Evolutionary conservation across 257 asterid species (phyloP), one percentile per base, ranked within the genome.

Genomic region (Nicotiana tabacum): DNA sequence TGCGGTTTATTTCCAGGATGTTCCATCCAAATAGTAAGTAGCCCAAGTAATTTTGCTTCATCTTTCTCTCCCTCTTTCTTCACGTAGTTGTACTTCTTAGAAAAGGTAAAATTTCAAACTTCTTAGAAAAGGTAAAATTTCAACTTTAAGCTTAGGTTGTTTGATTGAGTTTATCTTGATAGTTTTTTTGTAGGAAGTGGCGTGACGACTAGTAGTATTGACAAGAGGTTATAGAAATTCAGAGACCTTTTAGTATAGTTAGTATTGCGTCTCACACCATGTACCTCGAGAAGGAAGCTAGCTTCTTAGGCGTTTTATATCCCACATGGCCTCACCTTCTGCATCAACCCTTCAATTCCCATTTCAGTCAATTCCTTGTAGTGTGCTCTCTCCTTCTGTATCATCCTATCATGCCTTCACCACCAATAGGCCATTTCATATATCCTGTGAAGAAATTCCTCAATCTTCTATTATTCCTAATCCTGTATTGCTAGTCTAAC

Each of bases 1-100:
- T 95, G 84, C 92, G 97, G 64, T 95, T 95, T 87, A 87, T 93
- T 81, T 95, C 99, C 77, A 91, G 99, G 89, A 95, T 95, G 99
- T 95, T 95, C 88, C 99, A 95, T 82, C 99, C 99, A 48, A 95
- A 95, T 84, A 95, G 99, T 95, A 95, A 93, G 99, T 88, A 67
- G 16, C 80, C 64, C 17, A 69, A 66, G 29, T 37, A 48, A 66
- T 9, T 12, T 66, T 29, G 48, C 78, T 48, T 72, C 46, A 21
- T 72, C 39, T 46, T 72, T 72, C 21, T 24, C 35, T 70, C 60
- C 58, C 60, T 11, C 35, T 70, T 43, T 43, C 61, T 43, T 70
- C 6, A 2, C 12, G 0, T 21, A 21, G 13, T 70, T 70, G 35
- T 70, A 46, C 24, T 46, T 35, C 78, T 0, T 72, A 43, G 21